Evolutionary conservation across 2,329 filamentous ascomycete species (phyloP).

Genomic region (Thielaviopsis musarum): DNA sequence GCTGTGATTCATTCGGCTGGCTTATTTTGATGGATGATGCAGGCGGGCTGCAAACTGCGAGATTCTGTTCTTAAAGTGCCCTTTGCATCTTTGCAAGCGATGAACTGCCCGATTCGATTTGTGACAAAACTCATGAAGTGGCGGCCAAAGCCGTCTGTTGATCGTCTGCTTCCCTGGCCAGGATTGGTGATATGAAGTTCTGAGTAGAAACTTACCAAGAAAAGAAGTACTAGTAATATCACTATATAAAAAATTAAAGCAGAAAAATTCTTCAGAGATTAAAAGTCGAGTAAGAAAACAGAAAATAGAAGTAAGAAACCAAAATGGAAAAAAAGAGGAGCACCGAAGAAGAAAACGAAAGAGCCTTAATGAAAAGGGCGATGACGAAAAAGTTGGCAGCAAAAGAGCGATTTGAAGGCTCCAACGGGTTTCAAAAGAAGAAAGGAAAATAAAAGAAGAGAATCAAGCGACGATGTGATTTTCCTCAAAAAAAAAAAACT

Average conservation of each 20-base stretch:
- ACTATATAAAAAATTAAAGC: not conserved
- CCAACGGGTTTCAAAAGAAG: not conserved
- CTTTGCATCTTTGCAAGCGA: not conserved
- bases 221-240: not conserved
- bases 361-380: slow-evolving; percentile 2
- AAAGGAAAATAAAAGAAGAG: not conserved
- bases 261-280: not conserved
- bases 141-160: not conserved
- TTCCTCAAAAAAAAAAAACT: not conserved
- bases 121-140: not conserved
- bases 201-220: not conserved
- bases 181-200: not conserved
- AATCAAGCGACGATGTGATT: not conserved
- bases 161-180: not conserved
- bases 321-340: not conserved
- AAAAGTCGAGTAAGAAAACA: not conserved
- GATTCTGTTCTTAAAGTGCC: not conserved
- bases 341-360: not conserved
- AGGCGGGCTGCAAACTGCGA: not conserved
- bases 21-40: not conserved
- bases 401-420: not conserved
- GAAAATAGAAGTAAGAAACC: not conserved
- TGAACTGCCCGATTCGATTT: not conserved
- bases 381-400: not conserved
- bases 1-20: not conserved